These are phyloP conservation scores for Phascolomyces articulosus DNA, from an alignment of 371 early-diverging fungal genomes.

Conservation along the genomic window DNA sequence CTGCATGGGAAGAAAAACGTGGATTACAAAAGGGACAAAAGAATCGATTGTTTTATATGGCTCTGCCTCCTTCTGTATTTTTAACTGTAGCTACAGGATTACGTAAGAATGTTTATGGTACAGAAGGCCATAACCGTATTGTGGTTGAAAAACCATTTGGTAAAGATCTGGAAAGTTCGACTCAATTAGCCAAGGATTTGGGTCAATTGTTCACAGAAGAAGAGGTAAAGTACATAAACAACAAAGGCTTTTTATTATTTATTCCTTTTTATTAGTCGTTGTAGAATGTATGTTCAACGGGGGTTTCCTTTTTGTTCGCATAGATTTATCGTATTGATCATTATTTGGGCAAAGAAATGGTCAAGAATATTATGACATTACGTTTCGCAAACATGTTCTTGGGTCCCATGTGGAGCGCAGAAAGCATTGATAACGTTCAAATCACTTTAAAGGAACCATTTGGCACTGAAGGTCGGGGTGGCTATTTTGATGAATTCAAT, in stretches of 20 bases:
- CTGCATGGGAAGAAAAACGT: slow-evolving; percentile 54
- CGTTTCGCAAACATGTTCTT: slow-evolving; percentile 95
- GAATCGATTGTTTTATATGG: slow-evolving; percentile 95
- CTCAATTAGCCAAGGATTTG: slow-evolving; percentile 68
- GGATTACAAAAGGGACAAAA: slow-evolving; percentile 31
- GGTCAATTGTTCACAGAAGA: slow-evolving; percentile 81
- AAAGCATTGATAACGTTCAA: slow-evolving; percentile 90
- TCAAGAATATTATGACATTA: slow-evolving; percentile 92
- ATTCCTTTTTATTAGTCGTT: too few relatives aligned
- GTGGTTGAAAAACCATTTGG: slow-evolving; percentile 99
- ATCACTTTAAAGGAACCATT: slow-evolving; percentile 97
- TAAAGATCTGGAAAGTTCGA: slow-evolving; percentile 83
- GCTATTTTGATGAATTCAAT: slow-evolving; percentile 99
- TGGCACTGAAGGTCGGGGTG: slow-evolving; percentile 98
- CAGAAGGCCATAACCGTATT: slow-evolving; percentile 66
- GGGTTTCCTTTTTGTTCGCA: background rate
- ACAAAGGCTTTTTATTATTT: background rate
- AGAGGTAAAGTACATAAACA: slow-evolving; percentile 61
- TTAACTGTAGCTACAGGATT: slow-evolving; percentile 78
- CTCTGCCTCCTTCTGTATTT: slow-evolving; percentile 97
- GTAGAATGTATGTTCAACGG: too few relatives aligned
- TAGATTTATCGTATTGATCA: slow-evolving; percentile 97
- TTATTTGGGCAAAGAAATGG: slow-evolving; percentile 98
- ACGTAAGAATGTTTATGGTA: slow-evolving; percentile 64
- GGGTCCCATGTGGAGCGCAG: slow-evolving; percentile 87